Conservation (phyloP, 345 rosid species). For the Schrenkiella parvula region DNA sequence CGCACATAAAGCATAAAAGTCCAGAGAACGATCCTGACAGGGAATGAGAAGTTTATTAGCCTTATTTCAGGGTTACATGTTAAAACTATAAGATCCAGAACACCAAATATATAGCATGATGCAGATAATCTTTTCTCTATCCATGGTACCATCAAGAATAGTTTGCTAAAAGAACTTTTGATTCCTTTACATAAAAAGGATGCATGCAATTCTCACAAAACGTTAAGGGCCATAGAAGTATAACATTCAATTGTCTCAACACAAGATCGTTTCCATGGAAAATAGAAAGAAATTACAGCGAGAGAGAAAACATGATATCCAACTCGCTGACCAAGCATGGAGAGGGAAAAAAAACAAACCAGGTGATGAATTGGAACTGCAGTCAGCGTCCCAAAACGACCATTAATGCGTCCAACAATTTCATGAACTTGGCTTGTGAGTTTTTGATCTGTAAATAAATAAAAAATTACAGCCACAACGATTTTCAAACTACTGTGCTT, state of each 20-base stretch:
- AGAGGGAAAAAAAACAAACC: constrained; percentile 50
- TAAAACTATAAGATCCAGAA: constrained; percentile 1
- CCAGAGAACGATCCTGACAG: constrained; percentile 94
- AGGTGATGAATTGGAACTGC: constrained; percentile 95
- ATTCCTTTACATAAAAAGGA: background rate
- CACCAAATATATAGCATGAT: background rate
- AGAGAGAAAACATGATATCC: constrained; percentile 7
- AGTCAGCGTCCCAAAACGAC: constrained; percentile 95
- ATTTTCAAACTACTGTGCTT: background rate
- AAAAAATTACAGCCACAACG: background rate
- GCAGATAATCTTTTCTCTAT: background rate
- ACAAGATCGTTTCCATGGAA: background rate
- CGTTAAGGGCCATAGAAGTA: background rate
- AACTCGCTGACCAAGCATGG: constrained; percentile 14
- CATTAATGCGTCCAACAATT: constrained; percentile 98
- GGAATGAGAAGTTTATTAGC: constrained; percentile 22
- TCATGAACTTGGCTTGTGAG: constrained; percentile 99
- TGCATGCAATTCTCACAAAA: background rate
- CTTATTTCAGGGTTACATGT: background rate
- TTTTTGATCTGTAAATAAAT: constrained; percentile 54
- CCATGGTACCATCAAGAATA: background rate
- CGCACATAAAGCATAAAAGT: constrained; percentile 79
- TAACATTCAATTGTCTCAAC: background rate
- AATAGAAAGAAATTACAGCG: background rate
- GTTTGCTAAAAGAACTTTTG: background rate